A percentile compares a stretch with the other conserved stretches of the same genome.
Evolutionary conservation across 768 basidiomycete species (phyloP).

Genomic region (Lactarius indigo): DNA sequence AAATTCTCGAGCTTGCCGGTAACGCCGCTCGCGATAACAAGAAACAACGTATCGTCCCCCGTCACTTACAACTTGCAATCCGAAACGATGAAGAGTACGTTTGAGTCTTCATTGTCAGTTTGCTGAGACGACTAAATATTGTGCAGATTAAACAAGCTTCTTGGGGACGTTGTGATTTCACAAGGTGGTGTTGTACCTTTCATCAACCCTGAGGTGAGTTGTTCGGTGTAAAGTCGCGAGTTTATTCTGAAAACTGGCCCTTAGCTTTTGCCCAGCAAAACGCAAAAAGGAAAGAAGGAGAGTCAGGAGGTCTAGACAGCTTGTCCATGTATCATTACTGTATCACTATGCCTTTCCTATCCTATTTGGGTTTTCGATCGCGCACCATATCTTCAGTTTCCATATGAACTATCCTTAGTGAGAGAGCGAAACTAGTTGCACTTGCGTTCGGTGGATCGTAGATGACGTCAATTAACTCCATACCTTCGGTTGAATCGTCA

Average conservation of each 20-base stretch:
- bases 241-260: neutral
- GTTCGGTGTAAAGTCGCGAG: neutral
- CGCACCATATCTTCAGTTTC: too few relatives aligned
- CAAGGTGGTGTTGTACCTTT: constrained; percentile 85
- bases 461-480: neutral
- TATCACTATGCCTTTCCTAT: constrained; percentile 19
- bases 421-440: constrained; percentile 5
- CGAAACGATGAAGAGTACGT: constrained; percentile 81
- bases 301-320: constrained; percentile 42
- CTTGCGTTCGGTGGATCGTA: constrained; percentile 24
- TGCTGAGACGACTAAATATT: neutral
- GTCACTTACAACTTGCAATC: constrained; percentile 89
- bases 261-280: constrained; percentile 46
- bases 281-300: constrained; percentile 51
- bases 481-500: too few relatives aligned
- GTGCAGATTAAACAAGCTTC: constrained; percentile 66
- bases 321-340: constrained; percentile 21
- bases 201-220: constrained; percentile 47
- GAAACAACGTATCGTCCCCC: constrained; percentile 91
- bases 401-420: neutral
- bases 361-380: neutral
- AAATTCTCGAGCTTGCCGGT: constrained; percentile 89
- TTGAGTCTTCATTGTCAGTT: neutral
- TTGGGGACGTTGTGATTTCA: constrained; percentile 84
- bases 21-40: constrained; percentile 80